Percentiles rank a stretch among this genome's conserved stretches.
These are phyloP conservation scores for Penicillium desertorum DNA, from an alignment of 495 filamentous ascomycete species.

Conservation along the genomic window DNA sequence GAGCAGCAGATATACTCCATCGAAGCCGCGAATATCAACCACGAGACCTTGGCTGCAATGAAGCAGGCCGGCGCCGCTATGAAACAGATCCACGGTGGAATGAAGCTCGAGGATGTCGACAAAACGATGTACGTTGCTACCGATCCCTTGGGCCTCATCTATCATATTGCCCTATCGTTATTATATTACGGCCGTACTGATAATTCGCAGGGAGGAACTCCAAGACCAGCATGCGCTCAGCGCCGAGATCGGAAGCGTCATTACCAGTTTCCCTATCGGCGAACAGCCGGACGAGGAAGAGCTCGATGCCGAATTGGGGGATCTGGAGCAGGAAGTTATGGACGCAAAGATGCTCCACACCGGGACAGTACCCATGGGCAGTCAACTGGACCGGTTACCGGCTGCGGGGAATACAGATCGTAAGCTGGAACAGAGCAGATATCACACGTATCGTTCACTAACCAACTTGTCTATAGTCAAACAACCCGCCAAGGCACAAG, in stretches of 20 bases:
- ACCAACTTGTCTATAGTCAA: slow-evolving; percentile 14
- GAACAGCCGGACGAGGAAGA: slow-evolving; percentile 83
- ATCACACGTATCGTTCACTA: slow-evolving; percentile 3
- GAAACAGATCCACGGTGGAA: slow-evolving; percentile 84
- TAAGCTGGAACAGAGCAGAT: slow-evolving; percentile 43
- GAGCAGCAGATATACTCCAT: slow-evolving; percentile 96
- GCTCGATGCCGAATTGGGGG: slow-evolving; percentile 73
- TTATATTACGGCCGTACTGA: neutral
- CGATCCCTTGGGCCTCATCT: neutral
- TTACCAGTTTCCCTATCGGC: slow-evolving; percentile 68
- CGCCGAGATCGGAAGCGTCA: slow-evolving; percentile 85
- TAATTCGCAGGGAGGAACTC: slow-evolving; percentile 73
- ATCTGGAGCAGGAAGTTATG: slow-evolving; percentile 80
- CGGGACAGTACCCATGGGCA: slow-evolving; percentile 69
- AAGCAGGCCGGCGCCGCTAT: slow-evolving; percentile 84
- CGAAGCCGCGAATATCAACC: slow-evolving; percentile 97
- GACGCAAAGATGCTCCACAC: slow-evolving; percentile 93
- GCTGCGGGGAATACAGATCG: slow-evolving; percentile 68
- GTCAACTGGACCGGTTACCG: slow-evolving; percentile 71
- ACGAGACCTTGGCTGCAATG: slow-evolving; percentile 94
- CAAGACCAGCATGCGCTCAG: slow-evolving; percentile 88
- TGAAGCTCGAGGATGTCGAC: slow-evolving; percentile 92
- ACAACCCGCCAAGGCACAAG: slow-evolving; percentile 53
- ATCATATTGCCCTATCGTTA: neutral
- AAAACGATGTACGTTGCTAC: slow-evolving; percentile 76